phyloP scores from a whole-genome alignment of 306 rosid genomes.

The Quercus rubra region DNA sequence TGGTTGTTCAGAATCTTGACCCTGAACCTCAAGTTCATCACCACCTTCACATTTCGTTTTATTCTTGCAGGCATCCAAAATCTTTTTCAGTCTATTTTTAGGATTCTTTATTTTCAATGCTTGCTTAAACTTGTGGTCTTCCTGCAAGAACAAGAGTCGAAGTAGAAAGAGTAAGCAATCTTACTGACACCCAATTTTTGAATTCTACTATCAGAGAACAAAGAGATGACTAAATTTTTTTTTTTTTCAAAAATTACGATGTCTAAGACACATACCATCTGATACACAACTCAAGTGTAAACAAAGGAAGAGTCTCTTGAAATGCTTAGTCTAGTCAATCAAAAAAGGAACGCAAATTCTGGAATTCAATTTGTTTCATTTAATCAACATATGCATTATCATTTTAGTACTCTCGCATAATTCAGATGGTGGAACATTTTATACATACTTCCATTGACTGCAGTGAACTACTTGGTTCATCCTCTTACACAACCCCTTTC shows the following conservation, averaged over 20 bases:
- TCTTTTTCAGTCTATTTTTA: slow-evolving; percentile 68
- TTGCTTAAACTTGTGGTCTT: slow-evolving; percentile 87
- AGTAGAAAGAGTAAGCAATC: slow-evolving; percentile 1
- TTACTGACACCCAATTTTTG: background rate
- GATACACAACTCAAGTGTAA: background rate
- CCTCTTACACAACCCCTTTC: background rate
- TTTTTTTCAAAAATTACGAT: too few species aligned
- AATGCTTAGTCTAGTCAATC: background rate
- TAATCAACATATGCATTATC: background rate
- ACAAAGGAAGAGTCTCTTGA: background rate
- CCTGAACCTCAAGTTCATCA: slow-evolving; percentile 76
- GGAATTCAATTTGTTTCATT: background rate
- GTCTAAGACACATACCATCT: background rate
- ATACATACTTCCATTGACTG: background rate
- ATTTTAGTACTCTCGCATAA: background rate
- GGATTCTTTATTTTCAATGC: slow-evolving; percentile 85
- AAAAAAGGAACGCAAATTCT: background rate
- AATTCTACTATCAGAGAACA: background rate
- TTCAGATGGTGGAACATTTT: background rate
- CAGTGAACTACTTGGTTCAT: background rate
- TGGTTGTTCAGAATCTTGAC: slow-evolving; percentile 67
- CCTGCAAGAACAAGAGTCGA: slow-evolving; percentile 42
- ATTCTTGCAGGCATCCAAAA: slow-evolving; percentile 91
- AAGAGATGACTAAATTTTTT: background rate
- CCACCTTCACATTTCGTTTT: slow-evolving; percentile 96